These are phyloP conservation scores for Linderina pennispora DNA, from an alignment of 192 early-diverging fungal genomes.

Conservation along the genomic window DNA sequence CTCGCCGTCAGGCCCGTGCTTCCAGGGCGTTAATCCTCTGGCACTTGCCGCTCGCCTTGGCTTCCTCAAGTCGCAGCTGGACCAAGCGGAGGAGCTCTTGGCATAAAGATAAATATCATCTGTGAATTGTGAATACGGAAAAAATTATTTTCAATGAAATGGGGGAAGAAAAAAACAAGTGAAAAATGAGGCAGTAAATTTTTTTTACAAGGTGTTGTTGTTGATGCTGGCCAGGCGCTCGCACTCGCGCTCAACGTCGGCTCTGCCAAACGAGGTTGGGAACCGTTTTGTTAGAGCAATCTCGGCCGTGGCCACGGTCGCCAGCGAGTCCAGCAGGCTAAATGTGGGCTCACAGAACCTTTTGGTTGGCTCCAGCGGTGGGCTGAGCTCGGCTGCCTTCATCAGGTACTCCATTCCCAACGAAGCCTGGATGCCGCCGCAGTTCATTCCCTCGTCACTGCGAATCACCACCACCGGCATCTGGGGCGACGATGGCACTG, in stretches of 20 bases:
- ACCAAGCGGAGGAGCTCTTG: slow-evolving; percentile 31
- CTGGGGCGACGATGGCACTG: not conserved
- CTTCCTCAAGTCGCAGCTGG: slow-evolving; percentile 41
- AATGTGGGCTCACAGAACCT: slow-evolving; percentile 6
- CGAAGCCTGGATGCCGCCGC: slow-evolving; percentile 2
- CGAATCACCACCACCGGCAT: not conserved
- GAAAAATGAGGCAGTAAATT: not conserved
- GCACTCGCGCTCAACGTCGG: not conserved
- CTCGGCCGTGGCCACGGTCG: slow-evolving; percentile 35
- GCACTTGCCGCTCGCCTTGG: slow-evolving; percentile 35
- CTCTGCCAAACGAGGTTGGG: slow-evolving; percentile 6
- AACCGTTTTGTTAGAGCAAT: slow-evolving; percentile 19
- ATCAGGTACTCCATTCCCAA: slow-evolving; percentile 34
- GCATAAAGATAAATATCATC: not conserved
- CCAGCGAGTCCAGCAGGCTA: slow-evolving; percentile 35
- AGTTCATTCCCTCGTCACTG: not conserved
- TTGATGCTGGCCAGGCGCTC: too few relatives aligned
- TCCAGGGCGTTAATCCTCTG: slow-evolving; percentile 31
- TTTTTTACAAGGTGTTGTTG: too few relatives aligned
- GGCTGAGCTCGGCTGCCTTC: slow-evolving; percentile 24
- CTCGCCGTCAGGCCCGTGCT: slow-evolving; percentile 13
- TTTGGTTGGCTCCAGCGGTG: slow-evolving; percentile 12
- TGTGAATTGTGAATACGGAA: not conserved
- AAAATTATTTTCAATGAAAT: not conserved
- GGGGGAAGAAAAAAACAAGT: not conserved